A percentile compares a stretch with the other conserved stretches of the same genome.
phyloP scores from a whole-genome alignment of 257 asterid genomes.

The Nicotiana noctiflora region DNA sequence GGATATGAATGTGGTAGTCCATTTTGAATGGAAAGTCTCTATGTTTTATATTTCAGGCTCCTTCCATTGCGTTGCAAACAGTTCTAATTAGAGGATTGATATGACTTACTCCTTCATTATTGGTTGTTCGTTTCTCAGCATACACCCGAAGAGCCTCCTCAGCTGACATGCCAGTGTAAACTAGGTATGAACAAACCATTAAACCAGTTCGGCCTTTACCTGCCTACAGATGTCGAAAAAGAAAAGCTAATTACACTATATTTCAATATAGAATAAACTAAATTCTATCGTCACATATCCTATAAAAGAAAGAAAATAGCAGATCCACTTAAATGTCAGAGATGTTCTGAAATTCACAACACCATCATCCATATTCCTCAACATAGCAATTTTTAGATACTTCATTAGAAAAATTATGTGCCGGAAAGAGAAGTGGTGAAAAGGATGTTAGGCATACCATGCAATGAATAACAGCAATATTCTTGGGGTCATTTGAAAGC shows the following conservation, averaged over 20 bases:
- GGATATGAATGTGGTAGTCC: neutral
- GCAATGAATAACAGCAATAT: constrained; percentile 79
- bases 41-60: neutral
- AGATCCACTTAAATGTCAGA: neutral
- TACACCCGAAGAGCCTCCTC: constrained; percentile 66
- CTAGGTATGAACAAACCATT: constrained; percentile 64
- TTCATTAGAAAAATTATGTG: neutral
- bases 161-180: constrained; percentile 60
- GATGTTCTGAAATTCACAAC: neutral
- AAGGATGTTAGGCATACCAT: constrained; percentile 31
- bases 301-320: neutral
- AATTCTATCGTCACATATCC: neutral
- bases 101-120: constrained; percentile 63
- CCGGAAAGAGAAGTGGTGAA: neutral
- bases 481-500: constrained; percentile 62
- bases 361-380: neutral
- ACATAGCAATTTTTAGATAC: neutral
- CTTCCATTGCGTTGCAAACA: neutral
- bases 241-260: neutral
- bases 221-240: constrained; percentile 37
- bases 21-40: too few relatives aligned
- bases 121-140: constrained; percentile 75
- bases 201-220: constrained; percentile 91
- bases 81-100: neutral
- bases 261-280: neutral